Evolutionary conservation across 2,329 filamentous ascomycete species (phyloP).

Genomic region (Penicillium corylophilum): DNA sequence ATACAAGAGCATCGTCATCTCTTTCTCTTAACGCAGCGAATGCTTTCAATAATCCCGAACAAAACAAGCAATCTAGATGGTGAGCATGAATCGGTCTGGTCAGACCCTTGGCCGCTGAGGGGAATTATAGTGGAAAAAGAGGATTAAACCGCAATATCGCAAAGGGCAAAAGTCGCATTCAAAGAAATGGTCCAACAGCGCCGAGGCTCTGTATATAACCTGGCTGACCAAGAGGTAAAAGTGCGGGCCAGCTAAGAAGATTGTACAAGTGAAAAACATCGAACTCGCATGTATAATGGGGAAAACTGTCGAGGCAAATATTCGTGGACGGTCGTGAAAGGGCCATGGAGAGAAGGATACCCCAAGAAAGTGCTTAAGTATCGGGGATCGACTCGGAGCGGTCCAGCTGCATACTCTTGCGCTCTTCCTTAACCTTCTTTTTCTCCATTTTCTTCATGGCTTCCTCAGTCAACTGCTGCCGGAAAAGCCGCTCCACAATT

Average conservation of each 20-base stretch:
- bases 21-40: background rate
- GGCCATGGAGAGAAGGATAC: background rate
- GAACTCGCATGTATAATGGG: background rate
- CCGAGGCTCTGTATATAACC: conserved; percentile 4
- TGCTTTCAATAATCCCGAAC: background rate
- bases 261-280: conserved; percentile 14
- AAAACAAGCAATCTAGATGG: background rate
- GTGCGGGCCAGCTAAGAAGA: background rate
- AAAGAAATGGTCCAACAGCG: conserved; percentile 5
- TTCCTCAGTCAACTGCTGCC: conserved; percentile 70
- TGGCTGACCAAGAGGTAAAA: background rate
- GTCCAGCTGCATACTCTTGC: conserved; percentile 22
- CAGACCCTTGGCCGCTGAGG: background rate
- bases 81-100: background rate
- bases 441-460: conserved; percentile 60
- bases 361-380: conserved; percentile 9
- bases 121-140: conserved; percentile 8
- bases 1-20: background rate
- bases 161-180: background rate
- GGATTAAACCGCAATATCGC: conserved; percentile 10
- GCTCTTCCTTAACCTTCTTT: conserved; percentile 45
- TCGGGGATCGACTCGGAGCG: conserved; percentile 14
- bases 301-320: background rate
- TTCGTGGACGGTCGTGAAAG: conserved; percentile 18
- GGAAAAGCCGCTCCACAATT: conserved; percentile 71